These are phyloP conservation scores for Leptomonas pyrrhocoris DNA, from an alignment of 208 protist genomes.

Conservation along the genomic window DNA sequence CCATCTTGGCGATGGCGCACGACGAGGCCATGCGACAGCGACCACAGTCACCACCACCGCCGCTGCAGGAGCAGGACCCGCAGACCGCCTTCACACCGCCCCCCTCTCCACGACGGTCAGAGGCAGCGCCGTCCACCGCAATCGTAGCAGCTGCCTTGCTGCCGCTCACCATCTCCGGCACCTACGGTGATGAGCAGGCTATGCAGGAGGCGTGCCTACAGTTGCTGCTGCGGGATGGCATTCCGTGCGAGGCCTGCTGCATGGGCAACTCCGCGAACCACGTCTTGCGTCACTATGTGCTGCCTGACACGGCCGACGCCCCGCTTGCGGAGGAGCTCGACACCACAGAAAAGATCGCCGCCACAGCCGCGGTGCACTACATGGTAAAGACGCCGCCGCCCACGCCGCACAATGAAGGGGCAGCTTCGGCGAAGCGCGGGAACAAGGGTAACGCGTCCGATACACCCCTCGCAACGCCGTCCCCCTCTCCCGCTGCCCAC, in stretches of 20 bases:
- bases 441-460: background rate
- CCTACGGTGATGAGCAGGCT: slow-evolving; percentile 63
- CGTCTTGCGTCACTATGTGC: slow-evolving; percentile 35
- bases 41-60: background rate
- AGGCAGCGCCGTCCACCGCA: background rate
- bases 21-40: slow-evolving; percentile 13
- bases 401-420: background rate
- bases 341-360: background rate
- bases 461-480: background rate
- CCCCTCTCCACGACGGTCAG: background rate
- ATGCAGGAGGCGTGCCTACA: slow-evolving; percentile 62
- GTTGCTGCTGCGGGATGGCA: slow-evolving; percentile 69
- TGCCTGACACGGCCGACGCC: slow-evolving; percentile 29
- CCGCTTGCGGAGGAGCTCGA: slow-evolving; percentile 24
- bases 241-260: slow-evolving; percentile 70
- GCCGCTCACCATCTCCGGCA: slow-evolving; percentile 54
- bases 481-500: background rate
- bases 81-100: slow-evolving; percentile 11
- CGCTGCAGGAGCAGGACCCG: background rate
- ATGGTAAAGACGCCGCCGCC: background rate
- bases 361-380: slow-evolving; percentile 19
- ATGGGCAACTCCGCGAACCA: slow-evolving; percentile 38
- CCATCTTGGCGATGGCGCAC: slow-evolving; percentile 9
- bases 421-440: background rate
- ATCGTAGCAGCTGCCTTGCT: slow-evolving; percentile 17